Evolutionary conservation across 306 rosid genomes (phyloP), one percentile per base, ranked within the genome.

Genomic region (Calophaca sinica): DNA sequence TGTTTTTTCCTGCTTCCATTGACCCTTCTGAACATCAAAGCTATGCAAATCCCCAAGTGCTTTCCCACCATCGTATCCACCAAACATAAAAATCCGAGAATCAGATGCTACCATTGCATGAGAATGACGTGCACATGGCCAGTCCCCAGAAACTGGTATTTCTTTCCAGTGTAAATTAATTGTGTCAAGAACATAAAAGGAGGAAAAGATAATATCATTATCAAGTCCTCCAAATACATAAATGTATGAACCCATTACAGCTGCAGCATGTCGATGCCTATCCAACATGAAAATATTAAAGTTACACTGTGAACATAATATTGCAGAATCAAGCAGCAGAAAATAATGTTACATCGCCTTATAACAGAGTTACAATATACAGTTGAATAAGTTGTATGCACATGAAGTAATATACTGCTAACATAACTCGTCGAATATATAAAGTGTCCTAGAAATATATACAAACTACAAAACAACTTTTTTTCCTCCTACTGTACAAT

Each of bases 251-350:
- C 96, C 96, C 52, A 84, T 68, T 11, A 71, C 90, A 39, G 93
- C 96, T 26, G 96, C 91, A 85, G 96, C 93, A 80, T 94, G 97
- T 35, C 96, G 94, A 86, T 94, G 99, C 90, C 99, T 89, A 84
- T 70, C 55, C 72, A 76, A 79, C 70, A 84, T 46, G 68, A 7
- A 68, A 59, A 70, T 13, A 72, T 76, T 35, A 72, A 65, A 70
- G 33, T 44, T 66, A 49, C 32, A 32, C 44, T 59, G 15, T 63
- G 39, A 63, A 75, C n/a, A 53, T 9, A 61, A 70, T 53, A 53
- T 53, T 60, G 68, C 7, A 2, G 13, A 74, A 78, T 55, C 72
- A 73, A 62, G 57, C 14, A n/a, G 59, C 54, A 70, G 60, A 6
- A 68, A 69, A 39, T 28, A 15, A 55, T 14, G 59, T 62, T 38